Evolutionary conservation across 2,329 filamentous ascomycete genomes (phyloP).

Genomic region (Fusarium longipes): DNA sequence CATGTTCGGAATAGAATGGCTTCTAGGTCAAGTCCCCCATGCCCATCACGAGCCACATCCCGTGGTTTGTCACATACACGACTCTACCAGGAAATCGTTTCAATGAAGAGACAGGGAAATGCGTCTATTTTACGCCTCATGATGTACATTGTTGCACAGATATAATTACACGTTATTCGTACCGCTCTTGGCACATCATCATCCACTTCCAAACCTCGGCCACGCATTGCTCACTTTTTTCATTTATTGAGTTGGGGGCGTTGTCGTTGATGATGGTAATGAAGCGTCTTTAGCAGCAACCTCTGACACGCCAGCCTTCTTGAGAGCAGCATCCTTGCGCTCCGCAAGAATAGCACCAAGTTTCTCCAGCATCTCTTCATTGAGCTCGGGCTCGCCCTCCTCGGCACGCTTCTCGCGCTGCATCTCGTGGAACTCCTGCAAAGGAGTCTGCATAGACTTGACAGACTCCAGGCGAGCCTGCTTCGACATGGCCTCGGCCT

Average conservation of each 20-base stretch:
- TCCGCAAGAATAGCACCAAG: constrained; percentile 70
- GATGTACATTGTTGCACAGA: constrained; percentile 50
- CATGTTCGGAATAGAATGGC: not conserved
- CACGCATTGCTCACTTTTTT: constrained; percentile 1
- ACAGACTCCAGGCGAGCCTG: constrained; percentile 50
- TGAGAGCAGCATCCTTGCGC: constrained; percentile 59
- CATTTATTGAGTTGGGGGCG: constrained; percentile 37
- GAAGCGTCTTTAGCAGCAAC: constrained; percentile 38
- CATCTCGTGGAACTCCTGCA: constrained; percentile 69
- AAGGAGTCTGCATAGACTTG: constrained; percentile 63
- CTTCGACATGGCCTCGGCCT: constrained; percentile 64
- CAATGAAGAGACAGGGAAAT: constrained; percentile 35
- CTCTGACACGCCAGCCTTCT: constrained; percentile 53
- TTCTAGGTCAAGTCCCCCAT: not conserved
- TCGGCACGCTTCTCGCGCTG: constrained; percentile 63
- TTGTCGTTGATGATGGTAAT: constrained; percentile 33
- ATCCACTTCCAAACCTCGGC: constrained; percentile 21
- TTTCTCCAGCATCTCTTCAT: constrained; percentile 69
- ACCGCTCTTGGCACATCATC: constrained; percentile 33
- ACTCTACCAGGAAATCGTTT: not conserved
- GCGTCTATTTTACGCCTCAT: constrained; percentile 47
- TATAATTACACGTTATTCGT: constrained; percentile 49
- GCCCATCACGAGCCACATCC: not conserved
- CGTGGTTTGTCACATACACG: not conserved
- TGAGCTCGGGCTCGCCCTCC: constrained; percentile 66